Conservation (phyloP, 257 asterid species). For the Capsicum rhomboideum region DNA sequence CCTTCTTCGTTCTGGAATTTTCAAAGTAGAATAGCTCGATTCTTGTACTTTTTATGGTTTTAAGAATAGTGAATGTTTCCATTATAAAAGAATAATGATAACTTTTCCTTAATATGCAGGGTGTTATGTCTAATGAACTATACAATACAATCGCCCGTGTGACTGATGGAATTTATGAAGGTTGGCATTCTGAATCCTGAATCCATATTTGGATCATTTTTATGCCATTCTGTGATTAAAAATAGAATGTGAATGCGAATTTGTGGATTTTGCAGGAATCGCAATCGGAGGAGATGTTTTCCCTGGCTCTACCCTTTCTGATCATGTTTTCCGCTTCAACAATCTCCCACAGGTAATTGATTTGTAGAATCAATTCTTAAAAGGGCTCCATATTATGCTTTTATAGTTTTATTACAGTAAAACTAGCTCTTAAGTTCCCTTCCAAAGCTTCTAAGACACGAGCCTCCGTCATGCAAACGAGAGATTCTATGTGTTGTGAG, state of each 20-base stretch:
- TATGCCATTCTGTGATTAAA: not conserved
- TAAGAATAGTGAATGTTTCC: no score
- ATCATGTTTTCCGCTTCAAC: conserved; percentile 95
- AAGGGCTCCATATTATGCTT: no score
- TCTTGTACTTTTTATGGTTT: no score
- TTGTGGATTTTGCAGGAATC: conserved; percentile 49
- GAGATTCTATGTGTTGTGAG: no score
- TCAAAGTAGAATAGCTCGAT: no score
- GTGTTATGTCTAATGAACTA: conserved; percentile 96
- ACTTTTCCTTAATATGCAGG: conserved; percentile 44
- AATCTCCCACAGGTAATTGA: conserved; percentile 84
- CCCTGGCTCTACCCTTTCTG: conserved; percentile 99
- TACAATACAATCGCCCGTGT: conserved; percentile 96
- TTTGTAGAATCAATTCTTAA: not conserved
- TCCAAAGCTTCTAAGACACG: no score
- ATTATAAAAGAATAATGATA: no score
- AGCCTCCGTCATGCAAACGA: no score
- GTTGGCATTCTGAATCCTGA: conserved; percentile 24
- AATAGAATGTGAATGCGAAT: not conserved
- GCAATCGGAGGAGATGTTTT: conserved; percentile 99
- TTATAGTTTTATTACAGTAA: no score
- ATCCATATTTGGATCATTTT: not conserved
- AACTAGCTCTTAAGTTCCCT: no score
- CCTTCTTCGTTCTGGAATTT: no score
- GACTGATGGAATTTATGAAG: conserved; percentile 97